Evolutionary conservation across 176 grass and related monocot genomes (phyloP), one percentile per base, ranked within the genome.

Genomic region (Eremochloa ophiuroides): DNA sequence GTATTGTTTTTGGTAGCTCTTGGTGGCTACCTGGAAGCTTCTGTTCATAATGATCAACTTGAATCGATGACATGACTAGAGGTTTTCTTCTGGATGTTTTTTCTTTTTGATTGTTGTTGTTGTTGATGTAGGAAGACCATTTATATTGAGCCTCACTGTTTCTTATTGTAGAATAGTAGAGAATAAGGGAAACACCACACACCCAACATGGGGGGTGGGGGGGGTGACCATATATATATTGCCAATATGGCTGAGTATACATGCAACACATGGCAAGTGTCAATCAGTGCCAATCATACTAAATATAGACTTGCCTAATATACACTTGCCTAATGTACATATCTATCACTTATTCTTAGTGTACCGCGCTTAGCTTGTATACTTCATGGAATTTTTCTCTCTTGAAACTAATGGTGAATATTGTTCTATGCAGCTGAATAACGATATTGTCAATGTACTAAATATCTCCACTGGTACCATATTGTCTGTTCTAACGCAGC

Each of bases 361-460:
- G 7, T 53, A 38, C 48, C 17, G 12, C 38, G 7, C 67, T 73
- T 72, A 20, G 22, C 69, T 78, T 69, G 6, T 55, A 23, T 60
- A 17, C 27, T 58, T 79, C 64, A 26, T 2, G 11, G 5, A 37
- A 17, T 18, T 8, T 41, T 56, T 69, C 17, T 33, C 20, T n/a
- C 20, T 28, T 37, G 75, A 77, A 66, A 28, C 59, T 91, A 55
- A 91, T 37, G 10, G 18, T 53, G 30, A 62, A 39, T 64, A 59
- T 83, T 89, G 25, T 18, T 61, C 33, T 67, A 39, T 74, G 84
- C 83, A 99, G 96, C 64, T 99, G 80, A 99, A 95, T 82, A 99
- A 99, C 50, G 96, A 93, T 81, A 66, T 89, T 71, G 93, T 95
- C 63, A 95, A 99, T 80, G 86, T 95, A 70, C 80, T 99, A 56